These are phyloP conservation scores for Tribonema minus DNA, from an alignment of 108 stramenopile genomes.

Conservation along the genomic window DNA sequence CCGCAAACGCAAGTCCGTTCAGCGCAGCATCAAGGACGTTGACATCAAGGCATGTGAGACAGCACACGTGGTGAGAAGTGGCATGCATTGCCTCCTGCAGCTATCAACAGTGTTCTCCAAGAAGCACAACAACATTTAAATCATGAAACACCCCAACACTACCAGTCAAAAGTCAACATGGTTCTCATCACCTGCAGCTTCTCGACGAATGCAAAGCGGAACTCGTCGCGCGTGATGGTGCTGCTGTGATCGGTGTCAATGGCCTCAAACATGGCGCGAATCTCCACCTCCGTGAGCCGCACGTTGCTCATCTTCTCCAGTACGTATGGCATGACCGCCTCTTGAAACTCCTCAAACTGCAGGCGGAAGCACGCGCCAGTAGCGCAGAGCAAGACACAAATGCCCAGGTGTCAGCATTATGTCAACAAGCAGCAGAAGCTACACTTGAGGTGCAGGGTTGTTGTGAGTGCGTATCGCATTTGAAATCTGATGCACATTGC, in stretches of 20 bases:
- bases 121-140: too few species aligned
- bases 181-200: slow-evolving; percentile 14
- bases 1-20: too few species aligned
- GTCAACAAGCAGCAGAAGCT: neutral
- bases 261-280: slow-evolving; percentile 23
- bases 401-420: neutral
- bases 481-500: too few species aligned
- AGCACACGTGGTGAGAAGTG: too few species aligned
- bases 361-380: too few species aligned
- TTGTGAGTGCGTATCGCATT: neutral
- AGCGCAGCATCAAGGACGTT: too few species aligned
- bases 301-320: slow-evolving; percentile 6
- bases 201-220: slow-evolving; percentile 12
- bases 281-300: slow-evolving; percentile 30
- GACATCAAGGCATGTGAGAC: too few species aligned
- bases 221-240: slow-evolving; percentile 8
- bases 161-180: too few species aligned
- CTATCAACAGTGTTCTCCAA: too few species aligned
- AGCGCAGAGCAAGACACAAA: neutral
- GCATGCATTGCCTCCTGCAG: too few species aligned
- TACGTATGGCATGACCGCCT: slow-evolving; percentile 33
- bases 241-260: slow-evolving; percentile 5
- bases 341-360: slow-evolving; percentile 42
- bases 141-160: too few species aligned
- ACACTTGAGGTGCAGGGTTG: neutral